Evolutionary conservation across 2,329 filamentous ascomycete species (phyloP).

Genomic region (Aureobasidium sp.): DNA sequence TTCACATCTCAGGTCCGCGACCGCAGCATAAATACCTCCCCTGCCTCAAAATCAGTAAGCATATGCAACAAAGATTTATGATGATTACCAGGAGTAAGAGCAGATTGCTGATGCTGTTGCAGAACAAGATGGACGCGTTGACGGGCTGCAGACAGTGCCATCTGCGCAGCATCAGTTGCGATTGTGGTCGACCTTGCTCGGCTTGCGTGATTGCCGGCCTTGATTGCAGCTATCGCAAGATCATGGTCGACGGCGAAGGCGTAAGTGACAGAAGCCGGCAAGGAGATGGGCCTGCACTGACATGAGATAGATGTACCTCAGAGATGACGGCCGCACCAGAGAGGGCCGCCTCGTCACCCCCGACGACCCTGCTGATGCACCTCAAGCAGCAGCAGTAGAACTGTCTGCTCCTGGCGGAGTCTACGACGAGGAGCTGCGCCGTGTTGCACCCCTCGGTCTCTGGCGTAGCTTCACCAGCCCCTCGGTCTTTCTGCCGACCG

Average conservation of each 20-base stretch:
- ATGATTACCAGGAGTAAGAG: constrained; percentile 5
- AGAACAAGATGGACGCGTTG: not conserved
- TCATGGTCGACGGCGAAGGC: not conserved
- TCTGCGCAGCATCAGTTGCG: not conserved
- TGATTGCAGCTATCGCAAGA: not conserved
- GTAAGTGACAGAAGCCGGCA: not conserved
- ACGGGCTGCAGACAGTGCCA: not conserved
- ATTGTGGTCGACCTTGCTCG: not conserved
- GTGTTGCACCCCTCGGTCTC: not conserved
- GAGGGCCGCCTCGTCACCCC: not conserved
- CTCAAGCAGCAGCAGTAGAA: not conserved
- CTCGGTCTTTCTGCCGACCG: not conserved
- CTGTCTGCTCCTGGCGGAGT: not conserved
- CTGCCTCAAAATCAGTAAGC: not conserved
- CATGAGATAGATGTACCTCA: not conserved
- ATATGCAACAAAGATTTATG: not conserved
- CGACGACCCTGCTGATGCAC: not conserved
- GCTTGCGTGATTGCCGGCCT: not conserved
- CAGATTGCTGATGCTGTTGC: not conserved
- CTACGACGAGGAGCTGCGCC: not conserved
- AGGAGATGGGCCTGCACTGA: not conserved
- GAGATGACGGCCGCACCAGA: not conserved
- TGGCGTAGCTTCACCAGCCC: not conserved
- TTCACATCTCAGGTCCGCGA: not conserved
- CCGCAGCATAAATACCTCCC: not conserved